A percentile compares a stretch with the other conserved stretches of the same genome.
Conservation (phyloP, 371 early-diverging fungal species). For the Rhizopus sp. region DNA sequence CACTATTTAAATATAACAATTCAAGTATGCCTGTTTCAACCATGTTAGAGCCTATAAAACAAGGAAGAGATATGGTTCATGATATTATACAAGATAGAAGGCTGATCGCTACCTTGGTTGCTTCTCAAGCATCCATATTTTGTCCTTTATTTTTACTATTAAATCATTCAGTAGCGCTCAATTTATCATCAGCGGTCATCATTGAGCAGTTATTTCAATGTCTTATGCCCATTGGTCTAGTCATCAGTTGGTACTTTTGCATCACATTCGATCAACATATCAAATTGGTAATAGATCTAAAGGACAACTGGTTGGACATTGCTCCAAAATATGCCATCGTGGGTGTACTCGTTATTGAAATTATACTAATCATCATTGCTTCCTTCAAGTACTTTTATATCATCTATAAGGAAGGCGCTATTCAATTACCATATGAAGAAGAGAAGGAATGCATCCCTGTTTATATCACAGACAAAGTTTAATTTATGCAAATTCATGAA, state of each 20-base stretch:
- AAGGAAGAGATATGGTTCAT: not conserved
- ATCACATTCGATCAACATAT: slow-evolving; percentile 31
- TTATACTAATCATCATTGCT: not conserved
- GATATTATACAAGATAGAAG: slow-evolving; percentile 27
- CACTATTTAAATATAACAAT: not conserved
- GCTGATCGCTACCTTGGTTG: slow-evolving; percentile 34
- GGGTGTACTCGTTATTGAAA: slow-evolving; percentile 5
- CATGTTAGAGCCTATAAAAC: not conserved
- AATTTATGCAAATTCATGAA: not conserved
- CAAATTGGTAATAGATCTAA: slow-evolving; percentile 6
- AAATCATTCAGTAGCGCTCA: not conserved
- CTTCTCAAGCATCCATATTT: slow-evolving; percentile 36
- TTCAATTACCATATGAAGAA: not conserved
- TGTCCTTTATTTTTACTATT: slow-evolving; percentile 25
- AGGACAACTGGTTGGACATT: not conserved
- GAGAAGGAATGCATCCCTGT: not conserved
- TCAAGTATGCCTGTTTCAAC: not conserved
- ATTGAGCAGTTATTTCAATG: slow-evolving; percentile 30
- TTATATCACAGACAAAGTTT: not conserved
- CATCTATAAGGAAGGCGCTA: not conserved
- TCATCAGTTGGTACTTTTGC: slow-evolving; percentile 47
- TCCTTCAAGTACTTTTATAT: not conserved
- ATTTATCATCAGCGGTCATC: not conserved
- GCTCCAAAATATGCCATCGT: slow-evolving; percentile 9
- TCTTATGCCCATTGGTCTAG: slow-evolving; percentile 45